Percentiles rank a stretch among this genome's conserved stretches.
Evolutionary conservation across 305 asterid genomes (phyloP).

Genomic region (Fraxinus dipetala): DNA sequence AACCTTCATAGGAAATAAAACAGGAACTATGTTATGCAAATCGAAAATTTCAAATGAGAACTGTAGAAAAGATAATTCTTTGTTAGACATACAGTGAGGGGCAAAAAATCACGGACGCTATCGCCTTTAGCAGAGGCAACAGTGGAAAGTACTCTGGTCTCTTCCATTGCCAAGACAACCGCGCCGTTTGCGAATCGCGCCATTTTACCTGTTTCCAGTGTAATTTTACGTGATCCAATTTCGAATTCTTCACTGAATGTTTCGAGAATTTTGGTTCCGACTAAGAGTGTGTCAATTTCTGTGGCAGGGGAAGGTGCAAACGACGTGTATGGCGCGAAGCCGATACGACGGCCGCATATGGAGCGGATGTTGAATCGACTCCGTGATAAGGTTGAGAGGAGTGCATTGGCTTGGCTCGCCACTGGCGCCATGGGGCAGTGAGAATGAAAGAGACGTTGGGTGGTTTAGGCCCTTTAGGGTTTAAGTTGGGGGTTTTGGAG

Average conservation of each 20-base stretch:
- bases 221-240: conserved; percentile 59
- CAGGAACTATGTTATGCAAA: neutral
- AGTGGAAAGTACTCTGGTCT: conserved; percentile 81
- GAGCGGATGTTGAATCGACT: conserved; percentile 53
- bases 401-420: conserved; percentile 56
- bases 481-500: conserved; percentile 9
- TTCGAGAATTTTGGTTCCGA: conserved; percentile 68
- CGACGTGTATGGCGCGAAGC: conserved; percentile 47
- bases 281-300: conserved; percentile 31
- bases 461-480: conserved; percentile 45
- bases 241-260: conserved; percentile 81
- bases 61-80: neutral
- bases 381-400: conserved; percentile 63
- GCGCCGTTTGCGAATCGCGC: conserved; percentile 93
- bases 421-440: conserved; percentile 54
- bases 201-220: conserved; percentile 78
- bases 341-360: conserved; percentile 59
- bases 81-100: conserved; percentile 68
- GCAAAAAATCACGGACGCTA: conserved; percentile 74
- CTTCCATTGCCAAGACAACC: conserved; percentile 77
- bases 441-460: neutral
- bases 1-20: neutral
- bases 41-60: neutral
- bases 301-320: conserved; percentile 28
- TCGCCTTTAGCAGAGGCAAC: conserved; percentile 80